Evolutionary conservation across 2,329 filamentous ascomycete genomes (phyloP), one percentile per base, ranked within the genome.

Genomic region (Paraphaeosphaeria minitans): DNA sequence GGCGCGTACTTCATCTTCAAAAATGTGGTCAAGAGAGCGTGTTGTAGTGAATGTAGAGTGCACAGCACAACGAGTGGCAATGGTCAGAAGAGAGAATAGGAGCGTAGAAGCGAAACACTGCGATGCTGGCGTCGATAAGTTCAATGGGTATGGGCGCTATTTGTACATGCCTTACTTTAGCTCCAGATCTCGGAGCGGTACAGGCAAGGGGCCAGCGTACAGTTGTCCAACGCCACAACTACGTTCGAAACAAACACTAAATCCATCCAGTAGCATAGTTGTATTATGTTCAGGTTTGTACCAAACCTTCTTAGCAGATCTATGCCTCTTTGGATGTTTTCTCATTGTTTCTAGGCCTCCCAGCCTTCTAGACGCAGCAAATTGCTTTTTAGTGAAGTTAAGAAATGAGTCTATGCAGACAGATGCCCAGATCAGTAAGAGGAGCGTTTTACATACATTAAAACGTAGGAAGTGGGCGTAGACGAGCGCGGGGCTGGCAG

Each of bases 1-100:
- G 63, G 57, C 6, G 64, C 58, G 59, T 66, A 68, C 57, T 67
- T 74, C 71, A 73, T 74, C n/a, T 64, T 66, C 58, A 29, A 3
- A 19, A 22, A 12, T 43, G 4, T 22, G 19, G 41, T 22, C 22
- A 22, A 10, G 41, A 43, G 41, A 22, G 41, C 4, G 41, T 43
- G 48, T 16, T 51, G 48, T 64, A 46, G 47, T 52, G 64, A 68
- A 65, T 22, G 62, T 59, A 21, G 35, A 41, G 49, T 52, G 49
- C 49, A 39, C 49, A 52, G 49, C 49, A 52, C 49, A 52, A 41
- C 16, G 39, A 53, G 51, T 33, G 51, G 19, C 19, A 41, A 16
- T 22, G 21, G n/a, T 12, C 41, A 43, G 46, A 14, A 41, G 24
- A n/a, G 24, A 21, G n/a, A n/a, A 21, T 16, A 52, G 39, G 49